phyloP scores from a whole-genome alignment of 139 green algal genomes.

The Chlamydomonas sp. region DNA sequence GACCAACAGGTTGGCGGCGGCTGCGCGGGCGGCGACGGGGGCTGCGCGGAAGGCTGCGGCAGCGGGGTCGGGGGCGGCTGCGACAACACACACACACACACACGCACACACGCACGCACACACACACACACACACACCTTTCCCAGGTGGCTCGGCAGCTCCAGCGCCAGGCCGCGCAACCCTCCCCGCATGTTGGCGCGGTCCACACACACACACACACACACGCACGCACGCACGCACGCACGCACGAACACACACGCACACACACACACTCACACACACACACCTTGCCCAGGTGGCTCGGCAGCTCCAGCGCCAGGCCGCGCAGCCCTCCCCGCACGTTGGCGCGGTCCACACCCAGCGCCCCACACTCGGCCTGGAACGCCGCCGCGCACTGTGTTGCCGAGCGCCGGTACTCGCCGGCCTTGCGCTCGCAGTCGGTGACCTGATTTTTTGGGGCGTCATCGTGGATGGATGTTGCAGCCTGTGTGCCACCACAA shows the following conservation, averaged over 20 bases:
- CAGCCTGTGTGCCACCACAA: not conserved
- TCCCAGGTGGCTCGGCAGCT: conserved; percentile 52
- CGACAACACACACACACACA: no score
- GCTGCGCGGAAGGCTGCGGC: no score
- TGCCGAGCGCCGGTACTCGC: conserved; percentile 52
- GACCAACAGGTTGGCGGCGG: no score
- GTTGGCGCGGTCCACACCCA: conserved; percentile 22
- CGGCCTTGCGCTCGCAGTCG: conserved; percentile 52
- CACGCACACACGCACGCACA: no score
- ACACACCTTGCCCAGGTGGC: no score
- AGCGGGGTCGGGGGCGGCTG: no score
- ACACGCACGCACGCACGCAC: no score
- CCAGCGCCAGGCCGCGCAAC: conserved; percentile 32
- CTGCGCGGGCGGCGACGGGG: no score
- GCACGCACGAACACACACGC: no score
- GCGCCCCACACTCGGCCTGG: conserved; percentile 48
- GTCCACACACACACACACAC: conserved; percentile 32
- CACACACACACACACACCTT: no score
- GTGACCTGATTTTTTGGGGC: conserved; percentile 36
- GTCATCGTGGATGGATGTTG: not conserved
- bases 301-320: conserved; percentile 45
- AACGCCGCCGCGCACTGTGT: conserved; percentile 37
- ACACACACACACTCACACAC: no score
- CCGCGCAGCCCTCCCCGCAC: conserved; percentile 37
- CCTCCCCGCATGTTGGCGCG: conserved; percentile 26